Base-by-base conservation (phyloP, 1,139 yeast genomes). In the Kazachstania sp. region DNA sequence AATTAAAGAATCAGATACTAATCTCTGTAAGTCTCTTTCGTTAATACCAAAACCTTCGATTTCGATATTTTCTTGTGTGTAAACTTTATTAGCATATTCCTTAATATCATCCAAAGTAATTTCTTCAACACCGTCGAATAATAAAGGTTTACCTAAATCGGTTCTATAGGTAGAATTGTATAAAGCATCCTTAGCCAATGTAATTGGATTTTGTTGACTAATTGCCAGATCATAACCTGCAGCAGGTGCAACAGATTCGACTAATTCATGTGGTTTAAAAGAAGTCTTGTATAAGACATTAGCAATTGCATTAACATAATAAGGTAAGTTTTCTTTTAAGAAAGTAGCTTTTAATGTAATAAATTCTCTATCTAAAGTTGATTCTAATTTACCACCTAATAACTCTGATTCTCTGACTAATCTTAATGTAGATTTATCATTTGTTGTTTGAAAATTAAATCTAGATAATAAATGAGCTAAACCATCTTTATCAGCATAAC, bases 371-470 rank as follows among this genome's bases (percentile, higher is more conserved):
- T 87, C 80, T 58, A 87, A 83, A 49, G 68, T 62, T 43, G 95
- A 74, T 45, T 77, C 66, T 67, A 87, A 79, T 54, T 71, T 71
- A 64, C 96, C 97, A 56, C 98, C 98, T 60, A 92, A 77, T 57
- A 92, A 79, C 73, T 94, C 99, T 48, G 92, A 73, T 72, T 94
- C 98, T 71, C 98, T 85, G 62, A 90, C 85, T 64, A 90, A 76
- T 73, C 98, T 86, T 66, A 92, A 77, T 31, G 95, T 96, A 34
- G 95, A 84, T 70, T 88, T 87, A 60, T 79, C 68, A 55, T 76
- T 75, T 53, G 96, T 88, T 75, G 85, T 84, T 69, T 86, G 79
- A 75, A 84, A 92, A 62, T 83, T 83, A 70, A 79, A 88, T 70
- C 88, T 80, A 61, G 94, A 80, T 63, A 90, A 77, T 58, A 88